Base-by-base conservation (phyloP, 305 asterid genomes). In the Fraxinus baroniana region DNA sequence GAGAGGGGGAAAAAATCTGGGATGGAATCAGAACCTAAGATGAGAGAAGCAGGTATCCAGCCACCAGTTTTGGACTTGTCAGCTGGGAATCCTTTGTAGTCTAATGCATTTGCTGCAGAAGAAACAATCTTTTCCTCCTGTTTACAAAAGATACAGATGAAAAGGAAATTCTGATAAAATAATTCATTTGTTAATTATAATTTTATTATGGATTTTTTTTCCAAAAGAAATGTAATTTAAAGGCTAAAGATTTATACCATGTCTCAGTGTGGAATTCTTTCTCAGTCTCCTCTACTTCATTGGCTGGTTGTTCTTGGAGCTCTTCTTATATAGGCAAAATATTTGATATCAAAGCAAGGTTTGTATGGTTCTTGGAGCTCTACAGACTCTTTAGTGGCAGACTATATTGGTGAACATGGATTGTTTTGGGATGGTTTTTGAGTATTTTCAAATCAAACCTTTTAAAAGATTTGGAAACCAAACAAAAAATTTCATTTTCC, bases 1-100 rank as follows among this genome's bases (percentile, higher is more conserved):
- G 18, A 77, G 22, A 7, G 9, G 18, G 32, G 3, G 0, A 44
- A 49, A 30, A 13, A 57, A 18, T 9, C n/a, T 76, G 20, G 68
- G 68, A 13, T 30, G 44, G 22, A 76, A 46, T 32, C 4, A 5
- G 62, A 62, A 68, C 92, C 92, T n/a, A 89, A 52, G 78, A 87
- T 85, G 68, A 89, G 87, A 7, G 91, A 85, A 28, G 92, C 90
- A 49, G 89, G 79, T 72, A 84, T 66, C 91, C 92, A 89, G 28
- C 91, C 92, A 57, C 92, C 92, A 9, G 91, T 86, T 66, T 80
- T 84, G 37, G 77, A 81, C 71, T 77, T 89, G 46, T 84, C 86
- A 18, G 91, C 89, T 8, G 91, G 91, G 26, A 80, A 78, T 8
- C 92, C 92, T 82, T 82, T 84, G 81, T 85, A 78, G 85, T 87